Evolutionary conservation across 495 filamentous ascomycete species (phyloP), one percentile per base, ranked within the genome.

Genomic region (Lophium mytilinum): DNA sequence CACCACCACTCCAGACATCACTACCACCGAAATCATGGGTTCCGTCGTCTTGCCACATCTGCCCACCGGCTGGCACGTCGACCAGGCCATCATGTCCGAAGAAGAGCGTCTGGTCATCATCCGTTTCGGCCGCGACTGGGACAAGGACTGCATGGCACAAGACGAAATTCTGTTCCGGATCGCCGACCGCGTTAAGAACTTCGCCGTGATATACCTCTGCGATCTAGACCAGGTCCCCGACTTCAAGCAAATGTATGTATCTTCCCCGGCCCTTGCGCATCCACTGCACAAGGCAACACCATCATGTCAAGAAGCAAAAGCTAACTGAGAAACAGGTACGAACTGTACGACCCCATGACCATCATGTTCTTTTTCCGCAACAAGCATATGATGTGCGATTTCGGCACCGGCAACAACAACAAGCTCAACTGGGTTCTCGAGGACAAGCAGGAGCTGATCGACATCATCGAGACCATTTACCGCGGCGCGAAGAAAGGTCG

Each of bases 381-480:
- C 70, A 97, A 96, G 72, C 90, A 97, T 71, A 97, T 98, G 85
- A 93, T 94, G 88, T 91, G 86, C 69, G 93, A 96, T 83, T 93
- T 95, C 61, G 92, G 93, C 11, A 97, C 94, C 5, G 93, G 93
- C 64, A 95, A 98, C 74, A 98, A 98, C 71, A 97, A 98, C 72
- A 95, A 95, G 70, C 78, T 95, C 65, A 97, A 96, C 72, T 97
- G 89, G 83, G 90, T 97, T 39, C 72, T 96, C 53, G 93, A 97
- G 73, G 93, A 98, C 68, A 97, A 98, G 73, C 93, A 98, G 71
- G 93, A 98, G 74, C 72, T 98, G 66, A 97, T 98, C 64, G 94
- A 97, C 73, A 97, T 98, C 66, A 85, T 96, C 66, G 94, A 98
- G 74, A 96, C 91, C 12, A 91, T 98, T 56, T 98, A 97, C 71